These are phyloP conservation scores for Russula virescens DNA, from an alignment of 768 basidiomycete species.

Conservation along the genomic window DNA sequence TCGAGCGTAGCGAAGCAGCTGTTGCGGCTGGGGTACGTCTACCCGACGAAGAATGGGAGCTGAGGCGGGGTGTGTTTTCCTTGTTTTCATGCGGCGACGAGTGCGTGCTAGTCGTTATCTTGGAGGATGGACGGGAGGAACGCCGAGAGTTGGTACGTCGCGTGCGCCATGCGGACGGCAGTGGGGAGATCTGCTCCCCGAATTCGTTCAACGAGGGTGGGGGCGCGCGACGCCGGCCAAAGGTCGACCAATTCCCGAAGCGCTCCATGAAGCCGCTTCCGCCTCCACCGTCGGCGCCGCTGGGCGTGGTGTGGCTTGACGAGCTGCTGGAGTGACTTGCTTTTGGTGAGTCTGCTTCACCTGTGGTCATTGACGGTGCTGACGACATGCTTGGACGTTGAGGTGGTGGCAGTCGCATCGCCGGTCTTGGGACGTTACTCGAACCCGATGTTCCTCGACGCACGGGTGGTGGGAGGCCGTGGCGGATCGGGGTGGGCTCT, in stretches of 20 bases:
- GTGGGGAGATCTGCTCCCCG: slow-evolving; percentile 17
- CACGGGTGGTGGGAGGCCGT: slow-evolving; percentile 17
- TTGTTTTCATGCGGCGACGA: slow-evolving; percentile 32
- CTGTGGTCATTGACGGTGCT: neutral
- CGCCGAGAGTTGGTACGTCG: slow-evolving; percentile 12
- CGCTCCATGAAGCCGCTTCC: slow-evolving; percentile 15
- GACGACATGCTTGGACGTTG: neutral
- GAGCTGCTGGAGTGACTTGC: slow-evolving; percentile 7
- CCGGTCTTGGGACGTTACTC: neutral
- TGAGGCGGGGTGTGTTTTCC: slow-evolving; percentile 11
- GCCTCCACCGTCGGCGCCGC: neutral
- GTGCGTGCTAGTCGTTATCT: slow-evolving; percentile 25
- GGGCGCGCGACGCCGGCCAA: slow-evolving; percentile 29
- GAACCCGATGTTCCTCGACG: slow-evolving; percentile 13
- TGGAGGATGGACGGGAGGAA: slow-evolving; percentile 26
- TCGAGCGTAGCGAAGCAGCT: neutral
- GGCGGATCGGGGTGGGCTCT: neutral
- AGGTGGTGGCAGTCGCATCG: neutral
- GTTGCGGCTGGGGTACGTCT: slow-evolving; percentile 21
- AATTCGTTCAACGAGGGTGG: slow-evolving; percentile 20
- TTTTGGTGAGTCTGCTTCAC: slow-evolving; percentile 10
- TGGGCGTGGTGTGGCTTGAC: neutral
- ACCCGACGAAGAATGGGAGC: slow-evolving; percentile 27
- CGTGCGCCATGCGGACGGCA: slow-evolving; percentile 24
- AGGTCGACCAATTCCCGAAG: slow-evolving; percentile 34